phyloP scores from a whole-genome alignment of 2,329 filamentous ascomycete species.

The Mycogone perniciosa region DNA sequence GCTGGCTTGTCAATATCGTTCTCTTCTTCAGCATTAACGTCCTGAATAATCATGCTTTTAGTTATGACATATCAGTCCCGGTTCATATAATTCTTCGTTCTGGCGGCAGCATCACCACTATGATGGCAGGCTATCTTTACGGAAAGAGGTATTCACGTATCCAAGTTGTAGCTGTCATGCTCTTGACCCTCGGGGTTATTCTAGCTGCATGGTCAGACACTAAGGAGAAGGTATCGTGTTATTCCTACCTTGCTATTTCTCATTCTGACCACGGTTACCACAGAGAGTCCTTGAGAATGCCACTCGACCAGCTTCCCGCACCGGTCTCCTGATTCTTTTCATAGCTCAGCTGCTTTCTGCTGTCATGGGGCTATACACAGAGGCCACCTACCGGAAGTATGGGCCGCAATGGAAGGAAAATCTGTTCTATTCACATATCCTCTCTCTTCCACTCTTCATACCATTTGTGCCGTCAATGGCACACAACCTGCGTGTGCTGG shows the following conservation, averaged over 20 bases:
- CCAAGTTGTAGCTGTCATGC: constrained; percentile 73
- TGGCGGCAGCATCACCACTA: constrained; percentile 92
- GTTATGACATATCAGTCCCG: constrained; percentile 92
- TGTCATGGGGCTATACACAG: constrained; percentile 91
- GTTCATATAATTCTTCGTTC: constrained; percentile 95
- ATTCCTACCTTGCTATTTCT: neutral
- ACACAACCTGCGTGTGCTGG: constrained; percentile 57
- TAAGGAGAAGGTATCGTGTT: constrained; percentile 62
- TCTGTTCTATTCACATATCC: constrained; percentile 81
- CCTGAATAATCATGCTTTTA: constrained; percentile 95
- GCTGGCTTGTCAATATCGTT: constrained; percentile 83
- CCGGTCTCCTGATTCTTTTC: constrained; percentile 76
- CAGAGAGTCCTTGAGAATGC: constrained; percentile 1
- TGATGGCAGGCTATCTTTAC: constrained; percentile 79
- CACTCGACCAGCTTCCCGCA: constrained; percentile 33
- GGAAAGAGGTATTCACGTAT: constrained; percentile 77
- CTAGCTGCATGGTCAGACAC: constrained; percentile 87
- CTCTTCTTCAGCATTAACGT: constrained; percentile 93
- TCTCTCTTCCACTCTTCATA: constrained; percentile 70
- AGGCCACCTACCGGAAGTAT: constrained; percentile 79
- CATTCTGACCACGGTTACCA: neutral
- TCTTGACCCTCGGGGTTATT: constrained; percentile 82
- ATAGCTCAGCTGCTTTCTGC: constrained; percentile 85
- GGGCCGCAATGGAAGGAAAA: constrained; percentile 93
- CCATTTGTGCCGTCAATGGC: constrained; percentile 62